Evolutionary conservation across 108 stramenopile species (phyloP).

Genomic region (Nitzschia sp.): DNA sequence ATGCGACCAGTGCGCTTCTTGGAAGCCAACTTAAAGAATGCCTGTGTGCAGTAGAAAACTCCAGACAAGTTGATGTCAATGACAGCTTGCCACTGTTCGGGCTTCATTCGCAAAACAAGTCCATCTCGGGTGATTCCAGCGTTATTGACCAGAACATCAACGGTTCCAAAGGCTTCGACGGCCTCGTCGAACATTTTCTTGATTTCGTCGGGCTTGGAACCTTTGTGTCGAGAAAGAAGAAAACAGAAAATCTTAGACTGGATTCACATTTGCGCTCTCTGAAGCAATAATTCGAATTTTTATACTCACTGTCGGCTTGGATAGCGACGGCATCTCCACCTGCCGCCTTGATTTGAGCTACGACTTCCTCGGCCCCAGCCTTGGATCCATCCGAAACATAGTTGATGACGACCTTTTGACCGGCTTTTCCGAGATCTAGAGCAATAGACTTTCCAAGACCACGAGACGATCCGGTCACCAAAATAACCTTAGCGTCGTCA

Average conservation of each 20-base stretch:
- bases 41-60: conserved; percentile 95
- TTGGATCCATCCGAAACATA: conserved; percentile 85
- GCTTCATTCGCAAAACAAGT: conserved; percentile 96
- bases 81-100: conserved; percentile 90
- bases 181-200: conserved; percentile 73
- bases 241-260: neutral
- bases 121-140: conserved; percentile 95
- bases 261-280: neutral
- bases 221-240: conserved; percentile 38
- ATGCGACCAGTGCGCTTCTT: conserved; percentile 94
- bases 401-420: conserved; percentile 95
- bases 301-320: conserved; percentile 83
- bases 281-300: neutral
- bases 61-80: conserved; percentile 96
- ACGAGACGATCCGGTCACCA: conserved; percentile 94
- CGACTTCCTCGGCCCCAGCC: conserved; percentile 81
- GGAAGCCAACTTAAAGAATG: conserved; percentile 87
- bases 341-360: conserved; percentile 76
- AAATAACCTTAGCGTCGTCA: conserved; percentile 80
- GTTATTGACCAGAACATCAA: conserved; percentile 95
- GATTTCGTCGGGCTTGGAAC: conserved; percentile 77
- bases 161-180: conserved; percentile 81
- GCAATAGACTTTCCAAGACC: conserved; percentile 95
- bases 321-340: conserved; percentile 87
- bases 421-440: conserved; percentile 80